These are phyloP conservation scores for Mycena polygramma DNA, from an alignment of 768 basidiomycete species.

Conservation along the genomic window DNA sequence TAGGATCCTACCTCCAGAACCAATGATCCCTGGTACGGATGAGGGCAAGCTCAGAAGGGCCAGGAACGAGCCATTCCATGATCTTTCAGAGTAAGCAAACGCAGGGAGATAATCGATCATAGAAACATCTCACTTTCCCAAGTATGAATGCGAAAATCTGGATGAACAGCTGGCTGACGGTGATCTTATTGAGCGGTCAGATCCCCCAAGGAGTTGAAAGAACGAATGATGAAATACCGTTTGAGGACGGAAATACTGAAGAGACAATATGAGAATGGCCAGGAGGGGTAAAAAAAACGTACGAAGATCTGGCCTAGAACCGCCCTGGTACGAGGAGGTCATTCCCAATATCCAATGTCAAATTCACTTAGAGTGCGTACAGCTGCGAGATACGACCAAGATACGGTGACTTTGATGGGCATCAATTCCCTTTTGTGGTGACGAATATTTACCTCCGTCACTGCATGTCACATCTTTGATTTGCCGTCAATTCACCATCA, in stretches of 20 bases:
- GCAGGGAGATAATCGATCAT: too few species aligned
- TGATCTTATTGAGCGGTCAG: slow-evolving; percentile 39
- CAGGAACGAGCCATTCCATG: slow-evolving; percentile 49
- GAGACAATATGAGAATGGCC: slow-evolving; percentile 17
- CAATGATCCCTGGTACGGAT: slow-evolving; percentile 45
- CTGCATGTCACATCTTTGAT: too few species aligned
- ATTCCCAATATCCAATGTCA: too few species aligned
- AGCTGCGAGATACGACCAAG: too few species aligned
- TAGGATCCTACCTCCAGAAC: slow-evolving; percentile 49
- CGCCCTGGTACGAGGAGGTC: slow-evolving; percentile 37
- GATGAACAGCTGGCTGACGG: slow-evolving; percentile 57
- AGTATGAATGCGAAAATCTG: slow-evolving; percentile 60
- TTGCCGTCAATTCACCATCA: not conserved
- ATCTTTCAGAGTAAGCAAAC: slow-evolving; percentile 29
- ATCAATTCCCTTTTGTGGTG: too few species aligned
- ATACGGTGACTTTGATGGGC: too few species aligned
- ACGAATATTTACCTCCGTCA: too few species aligned
- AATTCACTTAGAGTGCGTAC: too few species aligned
- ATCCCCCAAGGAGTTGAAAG: not conserved
- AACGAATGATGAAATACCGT: slow-evolving; percentile 36
- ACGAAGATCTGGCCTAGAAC: slow-evolving; percentile 56
- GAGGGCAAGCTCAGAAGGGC: slow-evolving; percentile 39
- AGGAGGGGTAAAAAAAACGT: slow-evolving; percentile 5
- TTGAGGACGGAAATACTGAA: slow-evolving; percentile 58
- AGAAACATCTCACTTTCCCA: slow-evolving; percentile 47